Percentiles rank a stretch among this genome's conserved stretches.
Conservation (phyloP, 305 asterid species). For the Rubia tinctorum region DNA sequence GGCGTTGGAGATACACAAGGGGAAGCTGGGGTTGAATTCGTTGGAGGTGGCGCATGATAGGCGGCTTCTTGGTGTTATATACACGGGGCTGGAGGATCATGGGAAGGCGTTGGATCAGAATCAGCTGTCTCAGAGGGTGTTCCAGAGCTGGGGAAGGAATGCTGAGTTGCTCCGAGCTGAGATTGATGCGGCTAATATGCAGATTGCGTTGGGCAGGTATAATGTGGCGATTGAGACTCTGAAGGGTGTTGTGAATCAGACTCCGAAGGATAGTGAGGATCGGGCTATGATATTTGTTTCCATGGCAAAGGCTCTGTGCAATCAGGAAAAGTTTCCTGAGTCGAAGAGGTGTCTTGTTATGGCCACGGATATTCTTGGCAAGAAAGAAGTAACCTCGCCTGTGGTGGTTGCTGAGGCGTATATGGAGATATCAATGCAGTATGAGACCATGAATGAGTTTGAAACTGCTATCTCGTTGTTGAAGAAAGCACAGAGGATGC, state of each 20-base stretch:
- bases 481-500: constrained; percentile 51
- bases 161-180: constrained; percentile 88
- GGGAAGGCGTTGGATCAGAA: constrained; percentile 83
- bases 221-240: constrained; percentile 76
- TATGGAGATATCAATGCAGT: constrained; percentile 70
- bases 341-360: constrained; percentile 77
- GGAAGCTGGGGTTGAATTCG: constrained; percentile 62
- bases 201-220: constrained; percentile 72
- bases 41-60: constrained; percentile 90
- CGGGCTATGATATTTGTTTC: constrained; percentile 72
- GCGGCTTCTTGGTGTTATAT: constrained; percentile 79
- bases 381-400: constrained; percentile 58
- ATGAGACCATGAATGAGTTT: constrained; percentile 83
- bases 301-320: constrained; percentile 80
- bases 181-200: constrained; percentile 92
- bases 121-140: constrained; percentile 65
- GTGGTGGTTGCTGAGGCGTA: constrained; percentile 60
- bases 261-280: constrained; percentile 76
- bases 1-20: constrained; percentile 73
- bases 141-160: constrained; percentile 80
- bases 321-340: constrained; percentile 60
- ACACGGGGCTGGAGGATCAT: constrained; percentile 84
- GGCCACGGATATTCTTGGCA: constrained; percentile 58
- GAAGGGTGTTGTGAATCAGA: constrained; percentile 68
- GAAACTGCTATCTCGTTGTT: constrained; percentile 66